Evolutionary conservation across 1,139 yeast species (phyloP).

Genomic region (Lodderomyces pseudojiufengensis): DNA sequence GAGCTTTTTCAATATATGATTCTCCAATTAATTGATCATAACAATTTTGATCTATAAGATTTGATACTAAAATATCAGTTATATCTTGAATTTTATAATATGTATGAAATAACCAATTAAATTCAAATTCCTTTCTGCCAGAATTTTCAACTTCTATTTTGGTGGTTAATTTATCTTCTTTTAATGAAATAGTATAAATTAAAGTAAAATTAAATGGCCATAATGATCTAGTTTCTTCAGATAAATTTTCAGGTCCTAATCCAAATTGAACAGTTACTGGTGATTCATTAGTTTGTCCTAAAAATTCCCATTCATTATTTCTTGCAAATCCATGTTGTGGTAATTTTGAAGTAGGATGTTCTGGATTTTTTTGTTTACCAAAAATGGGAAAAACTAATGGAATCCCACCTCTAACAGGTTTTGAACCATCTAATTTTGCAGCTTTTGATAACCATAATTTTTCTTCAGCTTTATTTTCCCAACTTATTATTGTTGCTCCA

Average conservation of each 20-base stretch:
- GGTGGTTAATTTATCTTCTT: conserved; percentile 54
- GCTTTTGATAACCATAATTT: conserved; percentile 62
- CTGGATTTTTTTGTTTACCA: conserved; percentile 56
- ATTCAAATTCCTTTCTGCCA: conserved; percentile 63
- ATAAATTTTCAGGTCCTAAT: conserved; percentile 77
- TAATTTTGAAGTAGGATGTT: conserved; percentile 43
- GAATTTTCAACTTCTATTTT: conserved; percentile 72
- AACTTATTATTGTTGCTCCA: conserved; percentile 86
- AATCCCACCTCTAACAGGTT: conserved; percentile 95
- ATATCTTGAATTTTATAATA: conserved; percentile 75
- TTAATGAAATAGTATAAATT: conserved; percentile 62
- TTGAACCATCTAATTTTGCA: conserved; percentile 84
- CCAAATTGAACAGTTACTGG: conserved; percentile 83
- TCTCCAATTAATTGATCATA: conserved; percentile 69
- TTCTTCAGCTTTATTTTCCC: conserved; percentile 68
- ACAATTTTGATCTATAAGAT: conserved; percentile 66
- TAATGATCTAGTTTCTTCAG: conserved; percentile 53
- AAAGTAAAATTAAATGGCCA: conserved; percentile 72
- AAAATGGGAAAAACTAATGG: conserved; percentile 95
- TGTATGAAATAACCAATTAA: conserved; percentile 96
- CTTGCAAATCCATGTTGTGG: conserved; percentile 98
- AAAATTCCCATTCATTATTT: conserved; percentile 83
- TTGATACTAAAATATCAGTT: conserved; percentile 70
- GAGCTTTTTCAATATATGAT: conserved; percentile 65
- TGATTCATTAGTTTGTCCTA: conserved; percentile 65